phyloP scores from a whole-genome alignment of 768 basidiomycete genomes.

The Auricularia cornea region DNA sequence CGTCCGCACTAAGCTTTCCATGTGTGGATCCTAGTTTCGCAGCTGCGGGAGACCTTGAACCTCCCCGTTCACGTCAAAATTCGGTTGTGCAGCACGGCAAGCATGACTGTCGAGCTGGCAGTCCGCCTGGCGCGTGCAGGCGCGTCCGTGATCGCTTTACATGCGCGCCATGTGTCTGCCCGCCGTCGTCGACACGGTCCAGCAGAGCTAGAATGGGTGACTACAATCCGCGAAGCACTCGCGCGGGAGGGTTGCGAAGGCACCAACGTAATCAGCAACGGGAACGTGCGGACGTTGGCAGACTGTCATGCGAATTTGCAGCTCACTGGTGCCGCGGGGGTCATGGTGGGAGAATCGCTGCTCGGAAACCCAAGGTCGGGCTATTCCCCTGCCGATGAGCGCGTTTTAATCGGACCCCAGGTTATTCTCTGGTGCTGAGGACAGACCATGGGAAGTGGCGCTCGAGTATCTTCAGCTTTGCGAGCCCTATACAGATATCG shows the following conservation, averaged over 20 bases:
- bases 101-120: slow-evolving; percentile 49
- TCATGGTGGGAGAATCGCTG: slow-evolving; percentile 77
- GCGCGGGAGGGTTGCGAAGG: slow-evolving; percentile 24
- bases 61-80: slow-evolving; percentile 61
- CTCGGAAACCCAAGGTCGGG: slow-evolving; percentile 65
- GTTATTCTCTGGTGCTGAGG: slow-evolving; percentile 53
- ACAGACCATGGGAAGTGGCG: slow-evolving; percentile 47
- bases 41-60: slow-evolving; percentile 52
- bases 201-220: slow-evolving; percentile 57
- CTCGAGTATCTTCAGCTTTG: slow-evolving; percentile 64
- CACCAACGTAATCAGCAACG: slow-evolving; percentile 67
- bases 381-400: neutral
- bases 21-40: slow-evolving; percentile 39
- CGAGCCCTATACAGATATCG: slow-evolving; percentile 40
- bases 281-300: slow-evolving; percentile 56
- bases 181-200: slow-evolving; percentile 62
- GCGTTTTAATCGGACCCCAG: slow-evolving; percentile 24
- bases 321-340: slow-evolving; percentile 57
- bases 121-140: slow-evolving; percentile 54
- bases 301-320: slow-evolving; percentile 48
- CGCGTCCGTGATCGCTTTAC: slow-evolving; percentile 62
- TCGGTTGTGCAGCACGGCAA: slow-evolving; percentile 31
- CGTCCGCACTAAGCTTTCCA: neutral
- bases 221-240: slow-evolving; percentile 34
- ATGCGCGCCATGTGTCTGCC: slow-evolving; percentile 65